Conservation (phyloP, 2,329 filamentous ascomycete species). For the Epichloe bromicola region DNA sequence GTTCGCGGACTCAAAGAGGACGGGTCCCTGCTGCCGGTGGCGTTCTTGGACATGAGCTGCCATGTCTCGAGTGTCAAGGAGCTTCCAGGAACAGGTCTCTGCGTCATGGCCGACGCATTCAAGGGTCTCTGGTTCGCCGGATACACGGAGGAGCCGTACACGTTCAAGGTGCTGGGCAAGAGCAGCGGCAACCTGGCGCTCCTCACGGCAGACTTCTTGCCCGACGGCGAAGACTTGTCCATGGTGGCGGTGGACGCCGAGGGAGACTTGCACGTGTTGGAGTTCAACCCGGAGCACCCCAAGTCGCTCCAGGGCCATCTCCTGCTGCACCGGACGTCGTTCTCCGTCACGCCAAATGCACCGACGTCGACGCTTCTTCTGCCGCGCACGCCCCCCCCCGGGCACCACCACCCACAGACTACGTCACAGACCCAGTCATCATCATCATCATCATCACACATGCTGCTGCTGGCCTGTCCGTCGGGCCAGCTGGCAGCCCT, state of each 20-base stretch:
- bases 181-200: slow-evolving; percentile 67
- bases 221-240: slow-evolving; percentile 69
- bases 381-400: slow-evolving; percentile 42
- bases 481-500: slow-evolving; percentile 69
- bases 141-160: slow-evolving; percentile 94
- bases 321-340: slow-evolving; percentile 75
- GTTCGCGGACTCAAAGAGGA: slow-evolving; percentile 93
- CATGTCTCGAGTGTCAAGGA: slow-evolving; percentile 81
- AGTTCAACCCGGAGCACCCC: slow-evolving; percentile 92
- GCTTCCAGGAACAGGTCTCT: slow-evolving; percentile 70
- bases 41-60: slow-evolving; percentile 95
- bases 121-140: slow-evolving; percentile 95
- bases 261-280: slow-evolving; percentile 74
- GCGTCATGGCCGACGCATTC: slow-evolving; percentile 76
- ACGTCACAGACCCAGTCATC: slow-evolving; percentile 10
- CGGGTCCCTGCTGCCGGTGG: slow-evolving; percentile 79
- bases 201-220: slow-evolving; percentile 74
- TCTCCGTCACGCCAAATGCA: slow-evolving; percentile 70
- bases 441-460: slow-evolving; percentile 22
- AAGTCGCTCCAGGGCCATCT: slow-evolving; percentile 84
- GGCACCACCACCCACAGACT: slow-evolving; percentile 11
- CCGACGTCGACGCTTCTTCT: slow-evolving; percentile 65
- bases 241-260: slow-evolving; percentile 76
- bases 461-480: slow-evolving; percentile 57
- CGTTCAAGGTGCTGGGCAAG: slow-evolving; percentile 86